Percentiles rank a stretch among this genome's conserved stretches.
phyloP scores from a whole-genome alignment of 2,329 filamentous ascomycete species.

The Trichoderma aggressivum region DNA sequence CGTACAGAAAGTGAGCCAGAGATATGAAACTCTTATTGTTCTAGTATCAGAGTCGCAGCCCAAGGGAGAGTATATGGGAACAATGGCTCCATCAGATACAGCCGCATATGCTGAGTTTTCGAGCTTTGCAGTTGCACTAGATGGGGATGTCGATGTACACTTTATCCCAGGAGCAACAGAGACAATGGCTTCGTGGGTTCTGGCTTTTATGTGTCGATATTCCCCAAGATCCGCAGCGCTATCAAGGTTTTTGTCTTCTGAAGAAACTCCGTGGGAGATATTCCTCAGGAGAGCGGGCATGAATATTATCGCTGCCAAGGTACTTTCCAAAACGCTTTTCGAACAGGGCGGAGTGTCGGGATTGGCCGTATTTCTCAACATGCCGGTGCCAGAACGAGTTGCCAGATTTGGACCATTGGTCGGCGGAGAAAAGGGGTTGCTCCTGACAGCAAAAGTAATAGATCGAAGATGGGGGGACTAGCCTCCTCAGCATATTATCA shows the following conservation, averaged over 20 bases:
- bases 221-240: constrained; percentile 27
- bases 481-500: neutral
- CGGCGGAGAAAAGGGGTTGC: constrained; percentile 27
- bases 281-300: constrained; percentile 36
- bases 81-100: constrained; percentile 40
- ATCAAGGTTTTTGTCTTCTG: constrained; percentile 35
- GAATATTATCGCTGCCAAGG: constrained; percentile 37
- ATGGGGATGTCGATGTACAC: constrained; percentile 36
- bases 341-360: constrained; percentile 28
- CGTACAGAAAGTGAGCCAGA: constrained; percentile 48
- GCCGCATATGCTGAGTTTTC: constrained; percentile 49
- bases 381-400: constrained; percentile 28
- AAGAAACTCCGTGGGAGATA: constrained; percentile 41
- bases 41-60: constrained; percentile 58
- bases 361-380: constrained; percentile 31
- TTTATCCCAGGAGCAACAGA: constrained; percentile 50
- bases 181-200: constrained; percentile 53
- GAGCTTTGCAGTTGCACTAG: constrained; percentile 44
- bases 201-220: constrained; percentile 49
- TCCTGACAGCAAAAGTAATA: neutral
- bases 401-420: constrained; percentile 28
- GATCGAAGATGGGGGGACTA: constrained; percentile 4
- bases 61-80: constrained; percentile 40
- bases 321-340: constrained; percentile 29
- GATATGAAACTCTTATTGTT: constrained; percentile 67